Evolutionary conservation across 768 basidiomycete species (phyloP), one percentile per base, ranked within the genome.

Genomic region (Russula abietina): DNA sequence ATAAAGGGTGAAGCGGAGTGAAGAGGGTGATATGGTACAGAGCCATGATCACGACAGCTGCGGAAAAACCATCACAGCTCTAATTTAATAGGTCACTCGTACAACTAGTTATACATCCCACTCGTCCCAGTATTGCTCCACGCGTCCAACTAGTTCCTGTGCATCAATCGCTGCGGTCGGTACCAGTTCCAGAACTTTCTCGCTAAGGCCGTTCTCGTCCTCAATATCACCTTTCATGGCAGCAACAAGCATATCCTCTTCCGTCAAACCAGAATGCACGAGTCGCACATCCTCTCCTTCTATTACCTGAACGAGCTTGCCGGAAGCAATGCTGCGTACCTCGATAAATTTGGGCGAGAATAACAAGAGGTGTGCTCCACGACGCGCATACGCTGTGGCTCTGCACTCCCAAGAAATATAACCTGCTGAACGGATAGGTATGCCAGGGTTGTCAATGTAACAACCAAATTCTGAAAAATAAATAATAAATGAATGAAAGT

Each of bases 321-420:
- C 86, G 1, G 85, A 87, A 16, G 76, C 73, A 30, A 83, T 74
- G 62, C 83, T 77, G 59, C 91, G 83, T 30, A 93, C 76, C 71
- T 93, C 91, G 69, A 93, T 79, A 71, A 89, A 93, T 60, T 84
- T 80, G 17, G 82, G 69, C 8, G 88, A 90, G 74, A 93, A 83
- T 33, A 93, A 81, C 22, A 93, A 77, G 66, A 93, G 64, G 68
- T 90, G 81, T 7, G 77, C 78, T 10, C 81, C 81, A 16, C 88
- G 83, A 50, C 81, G 73, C 11, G 84, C 81, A 69, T 80, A 93
- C 1, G 86, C 77, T 2, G 73, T 75, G 12, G 85, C 88, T 64
- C 79, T 83, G 61, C 80, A 81, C 74, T 93, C 91, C 91, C 91
- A 93, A 61, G 83, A 85, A 65, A 92, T 81, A 70, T 82, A 91